Evolutionary conservation across 164 flowering plant species (phyloP).

Genomic region (Pachysandra terminalis): DNA sequence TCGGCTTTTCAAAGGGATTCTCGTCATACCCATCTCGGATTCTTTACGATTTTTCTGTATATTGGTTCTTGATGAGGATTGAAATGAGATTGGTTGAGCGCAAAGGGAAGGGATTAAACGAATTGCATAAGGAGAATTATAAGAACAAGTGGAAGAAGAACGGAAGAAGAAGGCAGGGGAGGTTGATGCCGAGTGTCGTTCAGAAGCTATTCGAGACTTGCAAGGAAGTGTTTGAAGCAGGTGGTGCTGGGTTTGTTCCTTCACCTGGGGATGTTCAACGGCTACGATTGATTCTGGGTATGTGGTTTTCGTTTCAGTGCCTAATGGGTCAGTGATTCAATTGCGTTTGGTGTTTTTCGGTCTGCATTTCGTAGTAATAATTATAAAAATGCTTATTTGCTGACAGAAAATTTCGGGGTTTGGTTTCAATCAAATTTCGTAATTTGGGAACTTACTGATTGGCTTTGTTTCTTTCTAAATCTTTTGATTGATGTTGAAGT

Average conservation of each 20-base stretch:
- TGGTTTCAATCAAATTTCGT: not conserved
- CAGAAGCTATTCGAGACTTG: conserved; percentile 55
- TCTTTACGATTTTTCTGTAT: not conserved
- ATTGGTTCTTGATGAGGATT: conserved; percentile 27
- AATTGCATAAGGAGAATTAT: conserved; percentile 14
- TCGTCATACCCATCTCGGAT: conserved; percentile 9
- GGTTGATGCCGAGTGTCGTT: conserved; percentile 27
- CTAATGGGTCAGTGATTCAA: no score
- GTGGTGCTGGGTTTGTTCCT: conserved; percentile 48
- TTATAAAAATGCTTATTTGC: not conserved
- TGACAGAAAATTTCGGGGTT: not conserved
- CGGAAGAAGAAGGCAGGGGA: conserved; percentile 33
- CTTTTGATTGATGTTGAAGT: not conserved
- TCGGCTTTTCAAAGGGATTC: no score
- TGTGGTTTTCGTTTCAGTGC: not conserved
- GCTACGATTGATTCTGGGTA: conserved; percentile 44
- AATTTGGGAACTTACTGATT: no score
- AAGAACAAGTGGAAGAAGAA: conserved; percentile 32
- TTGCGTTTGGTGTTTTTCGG: no score
- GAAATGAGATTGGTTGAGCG: conserved; percentile 9
- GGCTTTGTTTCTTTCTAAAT: not conserved
- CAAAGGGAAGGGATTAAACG: conserved; percentile 3
- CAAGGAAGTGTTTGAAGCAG: conserved; percentile 49
- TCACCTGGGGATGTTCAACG: conserved; percentile 35
- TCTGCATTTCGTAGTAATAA: not conserved